Percentiles rank a stretch among this genome's conserved stretches.
phyloP scores from a whole-genome alignment of 2,329 filamentous ascomycete species.

The Nothomitra cinnamomea region DNA sequence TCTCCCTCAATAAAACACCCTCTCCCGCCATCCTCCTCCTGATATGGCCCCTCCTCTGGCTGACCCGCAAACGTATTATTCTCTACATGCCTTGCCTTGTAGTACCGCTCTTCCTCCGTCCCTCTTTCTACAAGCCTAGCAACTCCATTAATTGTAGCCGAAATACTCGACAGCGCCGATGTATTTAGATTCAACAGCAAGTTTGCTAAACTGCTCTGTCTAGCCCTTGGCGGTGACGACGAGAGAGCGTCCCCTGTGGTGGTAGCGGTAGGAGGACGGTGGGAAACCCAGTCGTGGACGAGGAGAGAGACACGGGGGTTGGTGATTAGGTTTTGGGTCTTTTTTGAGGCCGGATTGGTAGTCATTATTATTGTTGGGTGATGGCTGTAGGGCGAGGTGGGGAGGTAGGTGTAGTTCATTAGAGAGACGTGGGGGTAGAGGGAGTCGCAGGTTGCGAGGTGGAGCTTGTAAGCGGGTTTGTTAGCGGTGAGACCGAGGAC shows the following conservation, averaged over 20 bases:
- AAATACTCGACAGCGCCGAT: slow-evolving; percentile 72
- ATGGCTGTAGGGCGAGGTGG: slow-evolving; percentile 50
- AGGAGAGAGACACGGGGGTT: slow-evolving; percentile 84
- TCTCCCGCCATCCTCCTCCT: slow-evolving; percentile 33
- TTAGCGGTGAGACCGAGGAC: slow-evolving; percentile 4
- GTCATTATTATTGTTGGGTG: slow-evolving; percentile 92
- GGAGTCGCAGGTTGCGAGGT: slow-evolving; percentile 77
- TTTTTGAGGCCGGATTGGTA: slow-evolving; percentile 61
- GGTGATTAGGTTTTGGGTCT: slow-evolving; percentile 61
- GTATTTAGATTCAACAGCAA: slow-evolving; percentile 85
- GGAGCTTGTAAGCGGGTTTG: slow-evolving; percentile 43
- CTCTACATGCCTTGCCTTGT: slow-evolving; percentile 65
- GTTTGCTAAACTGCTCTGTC: slow-evolving; percentile 58
- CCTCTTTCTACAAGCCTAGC: slow-evolving; percentile 57
- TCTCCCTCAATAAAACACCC: slow-evolving; percentile 62
- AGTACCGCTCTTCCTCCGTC: slow-evolving; percentile 71
- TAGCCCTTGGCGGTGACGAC: slow-evolving; percentile 43
- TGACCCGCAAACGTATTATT: slow-evolving; percentile 70
- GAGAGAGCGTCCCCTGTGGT: slow-evolving; percentile 28
- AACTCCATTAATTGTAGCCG: slow-evolving; percentile 81
- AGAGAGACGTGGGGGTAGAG: slow-evolving; percentile 82
- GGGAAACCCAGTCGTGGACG: slow-evolving; percentile 97
- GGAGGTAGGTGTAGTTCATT: slow-evolving; percentile 98
- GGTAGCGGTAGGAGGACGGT: slow-evolving; percentile 56
- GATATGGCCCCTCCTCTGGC: slow-evolving; percentile 17